Base-by-base conservation (phyloP, 345 rosid species). In the Populus tremula region DNA sequence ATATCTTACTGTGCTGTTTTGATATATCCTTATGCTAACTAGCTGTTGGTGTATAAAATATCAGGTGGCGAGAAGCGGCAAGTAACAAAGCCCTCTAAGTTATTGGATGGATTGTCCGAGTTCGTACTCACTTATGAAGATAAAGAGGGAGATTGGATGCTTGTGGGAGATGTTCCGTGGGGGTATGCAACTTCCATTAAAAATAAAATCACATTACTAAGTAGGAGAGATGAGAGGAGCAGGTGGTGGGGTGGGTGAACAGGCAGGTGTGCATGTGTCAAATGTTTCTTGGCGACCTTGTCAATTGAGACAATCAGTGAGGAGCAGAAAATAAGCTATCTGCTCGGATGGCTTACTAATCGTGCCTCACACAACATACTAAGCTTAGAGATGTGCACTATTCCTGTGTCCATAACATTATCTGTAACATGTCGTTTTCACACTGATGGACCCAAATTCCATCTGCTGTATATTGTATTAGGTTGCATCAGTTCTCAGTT, bases 101-200 rank as follows among this genome's bases (percentile, higher is more conserved):
- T 82, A 64, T 69, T 82, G 72, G 79, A 77, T 41, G 84, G 84
- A 21, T 78, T 69, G 1, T 82, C 85, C 11, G 81, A 82, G 63
- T 82, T 82, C 75, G 86, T 86, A 18, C 79, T 89, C 41, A 88
- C 88, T 16, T 90, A 90, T 59, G 88, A 90, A 79, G 94, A 90
- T 76, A 85, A 83, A 79, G 94, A 90, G 62, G 86, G 88, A 65
- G 92, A 90, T 27, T 87, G 89, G 91, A 90, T 90, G 91, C 83
- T 90, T 71, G 92, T 87, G 64, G 92, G 94, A 62, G 91, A 90
- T 73, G 94, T 88, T 64, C 92, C 94, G 11, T 88, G 91, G 91
- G 81, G 86, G 94, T 87, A 84, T 69, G 88, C 63, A 45, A 62
- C 39, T 50, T 31, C 17, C 39, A 16, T 39, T 23, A 59, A n/a